Evolutionary conservation across 257 asterid species (phyloP).

Genomic region (Ocimum tenuiflorum): DNA sequence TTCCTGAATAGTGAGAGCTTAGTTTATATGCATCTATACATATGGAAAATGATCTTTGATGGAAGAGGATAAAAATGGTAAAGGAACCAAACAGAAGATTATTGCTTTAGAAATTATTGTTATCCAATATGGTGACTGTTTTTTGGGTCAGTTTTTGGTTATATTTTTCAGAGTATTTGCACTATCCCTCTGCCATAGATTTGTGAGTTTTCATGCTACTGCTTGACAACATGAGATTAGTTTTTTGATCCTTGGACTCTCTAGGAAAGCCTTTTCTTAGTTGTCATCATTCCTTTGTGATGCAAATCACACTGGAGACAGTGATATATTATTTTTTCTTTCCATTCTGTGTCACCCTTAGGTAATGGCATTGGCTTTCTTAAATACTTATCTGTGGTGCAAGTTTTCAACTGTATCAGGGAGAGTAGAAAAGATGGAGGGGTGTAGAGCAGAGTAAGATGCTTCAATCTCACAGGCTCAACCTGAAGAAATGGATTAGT

Average conservation of each 20-base stretch:
- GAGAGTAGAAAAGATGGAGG: constrained; percentile 30
- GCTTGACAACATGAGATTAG: neutral
- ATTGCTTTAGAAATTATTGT: neutral
- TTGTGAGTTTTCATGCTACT: neutral
- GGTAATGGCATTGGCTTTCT: neutral
- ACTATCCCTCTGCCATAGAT: neutral
- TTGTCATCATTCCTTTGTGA: no score
- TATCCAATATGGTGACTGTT: neutral
- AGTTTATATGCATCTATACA: neutral
- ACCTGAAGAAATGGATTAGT: constrained; percentile 37
- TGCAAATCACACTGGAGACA: neutral
- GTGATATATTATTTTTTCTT: neutral
- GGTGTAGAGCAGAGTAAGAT: constrained; percentile 21
- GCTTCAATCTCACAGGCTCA: constrained; percentile 24
- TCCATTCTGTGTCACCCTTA: neutral
- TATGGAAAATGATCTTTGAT: no score
- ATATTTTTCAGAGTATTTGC: neutral
- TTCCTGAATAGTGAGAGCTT: neutral
- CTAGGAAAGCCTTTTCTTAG: no score
- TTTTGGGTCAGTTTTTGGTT: neutral
- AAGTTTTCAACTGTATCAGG: neutral
- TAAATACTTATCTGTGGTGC: neutral
- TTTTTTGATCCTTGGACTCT: no score
- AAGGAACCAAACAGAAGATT: neutral
- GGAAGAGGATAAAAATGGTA: neutral